phyloP scores from a whole-genome alignment of 306 rosid species.

The Vicia faba region DNA sequence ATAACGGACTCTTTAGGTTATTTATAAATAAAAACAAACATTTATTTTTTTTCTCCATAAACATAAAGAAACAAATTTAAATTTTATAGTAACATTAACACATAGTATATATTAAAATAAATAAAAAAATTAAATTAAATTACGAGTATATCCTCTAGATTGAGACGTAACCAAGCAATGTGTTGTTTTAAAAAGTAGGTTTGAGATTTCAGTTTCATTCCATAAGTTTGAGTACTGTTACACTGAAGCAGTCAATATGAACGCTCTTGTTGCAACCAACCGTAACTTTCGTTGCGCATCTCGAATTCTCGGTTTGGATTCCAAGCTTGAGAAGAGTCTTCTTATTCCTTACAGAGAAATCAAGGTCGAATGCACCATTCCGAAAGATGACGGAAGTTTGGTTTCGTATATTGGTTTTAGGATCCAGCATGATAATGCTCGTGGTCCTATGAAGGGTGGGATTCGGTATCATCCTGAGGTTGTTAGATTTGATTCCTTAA shows the following conservation, averaged over 20 bases:
- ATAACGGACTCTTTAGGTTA: too few relatives aligned
- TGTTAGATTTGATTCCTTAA: constrained; percentile 26
- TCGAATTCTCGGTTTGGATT: constrained; percentile 64
- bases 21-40: too few relatives aligned
- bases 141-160: neutral
- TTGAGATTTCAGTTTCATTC: too few relatives aligned
- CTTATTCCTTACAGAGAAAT: constrained; percentile 68
- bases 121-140: neutral
- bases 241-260: constrained; percentile 41
- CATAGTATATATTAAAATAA: neutral
- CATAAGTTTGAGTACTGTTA: too few relatives aligned
- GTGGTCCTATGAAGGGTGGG: constrained; percentile 87
- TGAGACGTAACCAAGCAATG: neutral
- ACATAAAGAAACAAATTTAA: too few relatives aligned
- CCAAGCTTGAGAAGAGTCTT: constrained; percentile 65
- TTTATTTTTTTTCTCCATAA: too few relatives aligned
- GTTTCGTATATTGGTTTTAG: constrained; percentile 68
- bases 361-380: constrained; percentile 75
- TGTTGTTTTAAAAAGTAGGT: neutral
- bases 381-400: constrained; percentile 68
- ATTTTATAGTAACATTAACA: too few relatives aligned
- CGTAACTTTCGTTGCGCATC: constrained; percentile 65
- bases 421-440: constrained; percentile 77
- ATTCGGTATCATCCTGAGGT: constrained; percentile 80
- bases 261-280: constrained; percentile 72